These are phyloP conservation scores for Dissophora ornata DNA, from an alignment of 192 early-diverging fungal species.

Conservation along the genomic window DNA sequence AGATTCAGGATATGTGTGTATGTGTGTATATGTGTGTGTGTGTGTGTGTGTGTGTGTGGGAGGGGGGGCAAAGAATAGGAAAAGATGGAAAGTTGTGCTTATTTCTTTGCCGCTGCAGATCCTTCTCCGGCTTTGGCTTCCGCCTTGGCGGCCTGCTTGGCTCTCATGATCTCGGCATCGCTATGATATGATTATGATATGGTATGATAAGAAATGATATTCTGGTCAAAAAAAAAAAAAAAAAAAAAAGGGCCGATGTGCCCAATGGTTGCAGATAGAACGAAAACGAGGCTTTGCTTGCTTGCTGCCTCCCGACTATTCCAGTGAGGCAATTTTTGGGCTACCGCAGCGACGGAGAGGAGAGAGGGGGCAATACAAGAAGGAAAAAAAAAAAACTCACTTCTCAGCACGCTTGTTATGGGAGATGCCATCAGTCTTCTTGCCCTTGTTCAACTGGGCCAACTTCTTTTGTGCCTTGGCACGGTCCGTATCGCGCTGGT, in stretches of 20 bases:
- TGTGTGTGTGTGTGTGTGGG: too few species aligned
- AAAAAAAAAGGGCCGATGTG: not conserved
- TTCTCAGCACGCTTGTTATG: conserved; percentile 36
- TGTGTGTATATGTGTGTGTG: too few species aligned
- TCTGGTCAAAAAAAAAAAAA: conserved; percentile 1
- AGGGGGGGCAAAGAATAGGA: not conserved
- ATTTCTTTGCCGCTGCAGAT: conserved; percentile 31
- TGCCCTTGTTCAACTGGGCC: conserved; percentile 35
- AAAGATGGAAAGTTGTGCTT: not conserved
- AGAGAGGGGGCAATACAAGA: too few species aligned
- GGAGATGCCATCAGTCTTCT: conserved; percentile 31
- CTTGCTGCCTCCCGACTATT: too few species aligned
- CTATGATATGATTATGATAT: conserved; percentile 7
- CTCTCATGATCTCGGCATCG: conserved; percentile 49
- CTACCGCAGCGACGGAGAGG: too few species aligned
- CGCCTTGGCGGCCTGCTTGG: conserved; percentile 42
- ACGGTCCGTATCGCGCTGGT: conserved; percentile 51
- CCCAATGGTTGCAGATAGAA: too few species aligned
- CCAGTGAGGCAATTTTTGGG: too few species aligned
- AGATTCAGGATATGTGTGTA: too few species aligned
- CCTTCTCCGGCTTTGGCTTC: conserved; percentile 16
- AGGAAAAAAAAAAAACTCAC: conserved; percentile 9
- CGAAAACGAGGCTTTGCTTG: too few species aligned
- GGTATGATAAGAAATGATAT: too few species aligned
- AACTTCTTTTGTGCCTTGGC: conserved; percentile 50